Evolutionary conservation across 345 rosid genomes (phyloP), one percentile per base, ranked within the genome.

Genomic region (Hypericum perforatum): DNA sequence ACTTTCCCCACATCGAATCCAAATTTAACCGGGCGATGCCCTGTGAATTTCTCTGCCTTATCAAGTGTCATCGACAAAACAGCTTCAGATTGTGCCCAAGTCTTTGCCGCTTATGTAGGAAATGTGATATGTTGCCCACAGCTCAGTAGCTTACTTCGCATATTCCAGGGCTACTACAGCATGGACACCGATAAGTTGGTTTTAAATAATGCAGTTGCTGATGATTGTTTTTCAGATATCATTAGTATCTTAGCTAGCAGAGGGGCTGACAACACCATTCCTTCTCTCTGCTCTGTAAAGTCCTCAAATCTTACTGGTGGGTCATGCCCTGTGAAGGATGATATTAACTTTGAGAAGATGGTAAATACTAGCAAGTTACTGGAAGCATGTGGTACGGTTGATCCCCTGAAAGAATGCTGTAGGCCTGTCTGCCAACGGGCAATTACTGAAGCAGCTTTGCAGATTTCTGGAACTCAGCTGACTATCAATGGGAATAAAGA

Each of bases 171-270:
- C 45, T 70, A 72, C 62, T 76, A 75, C 64, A 56, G 74, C 53
- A 57, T 57, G 63, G 67, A 70, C 61, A 75, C 96, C 37, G 85
- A 85, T 73, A 73, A 73, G 74, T 60, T 91, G 88, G 95, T 78
- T 65, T 64, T 91, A 63, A 74, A 70, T 49, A 76, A 63, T 53
- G 67, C 83, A 5, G 71, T 78, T 71, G 95, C 96, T 70, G 58
- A 67, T 74, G 94, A 92, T 83, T 92, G 98, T 80, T 88, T 88
- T 88, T 79, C 92, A 54, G 98, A 92, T 80, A 76, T 88, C 84
- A 66, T 85, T 73, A 79, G 88, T 42, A 80, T 85, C 61, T 70
- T 91, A 58, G 76, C 73, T 60, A 83, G 96, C 77, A 76, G 68
- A 66, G 85, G 98, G 76, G 98, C 98, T 60, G 82, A 85, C 49